Base-by-base conservation (phyloP, 2,329 filamentous ascomycete genomes). In the Sclerotinia nivalis region DNA sequence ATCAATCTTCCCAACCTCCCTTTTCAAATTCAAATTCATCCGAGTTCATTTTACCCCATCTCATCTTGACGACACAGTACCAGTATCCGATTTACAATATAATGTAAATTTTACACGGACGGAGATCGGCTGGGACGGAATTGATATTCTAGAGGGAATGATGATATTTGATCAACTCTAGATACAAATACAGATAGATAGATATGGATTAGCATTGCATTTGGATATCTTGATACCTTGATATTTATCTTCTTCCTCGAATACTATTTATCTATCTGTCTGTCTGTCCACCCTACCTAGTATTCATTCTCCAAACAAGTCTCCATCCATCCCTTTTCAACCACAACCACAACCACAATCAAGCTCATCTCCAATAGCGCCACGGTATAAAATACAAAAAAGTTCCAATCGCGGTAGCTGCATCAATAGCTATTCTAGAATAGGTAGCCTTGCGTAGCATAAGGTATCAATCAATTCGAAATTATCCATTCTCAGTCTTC, bases 401-500 rank as follows among this genome's bases (percentile, higher is more conserved):
- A 10, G n/a, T 25, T 13, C 20, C 6, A 37, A n/a, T 37, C 12
- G 20, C 31, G 1, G 5, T 22, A 22, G 43, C 28, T 34, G 43
- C 22, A 8, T 9, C 43, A 31, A 25, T 49, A 31, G 28, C 6
- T 7, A 8, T 22, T 2, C 20, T 18, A 34, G 45, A 31, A 13
- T 7, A 31, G 31, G 25, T 37, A 50, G 13, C 28, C n/a, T 12
- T 25, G 28, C 25, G 3, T 12, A 49, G 43, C 1, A n/a, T 34
- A 50, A 62, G 45, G 22, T 50, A 50, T 18, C 31, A 62, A 50
- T 9, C 45, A 37, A 9, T 50, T 62, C 45, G 45, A 50, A 62
- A 62, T 37, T 50, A 50, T 62, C 45, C 60, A 62, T 62, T 40
- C 47, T 64, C 8, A 15, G 40, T 64, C 60, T 40, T 12, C 20